phyloP scores from a whole-genome alignment of 2,329 filamentous ascomycete species.

The Neofusicoccum parvum region DNA sequence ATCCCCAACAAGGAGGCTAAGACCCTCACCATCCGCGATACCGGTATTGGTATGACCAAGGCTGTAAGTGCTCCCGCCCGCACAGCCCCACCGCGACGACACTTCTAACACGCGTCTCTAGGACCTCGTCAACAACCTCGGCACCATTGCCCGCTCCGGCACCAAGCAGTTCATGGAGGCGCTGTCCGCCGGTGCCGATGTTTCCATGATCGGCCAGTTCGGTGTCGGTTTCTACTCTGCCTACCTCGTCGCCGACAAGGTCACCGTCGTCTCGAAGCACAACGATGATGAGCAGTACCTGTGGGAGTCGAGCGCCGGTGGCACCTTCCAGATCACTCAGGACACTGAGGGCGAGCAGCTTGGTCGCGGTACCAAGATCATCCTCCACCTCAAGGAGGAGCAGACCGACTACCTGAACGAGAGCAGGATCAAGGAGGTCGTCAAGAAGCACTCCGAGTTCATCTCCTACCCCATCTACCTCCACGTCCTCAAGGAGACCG shows the following conservation, averaged over 20 bases:
- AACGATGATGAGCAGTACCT: slow-evolving; percentile 99
- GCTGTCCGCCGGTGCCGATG: slow-evolving; percentile 94
- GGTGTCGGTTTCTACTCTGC: slow-evolving; percentile 99
- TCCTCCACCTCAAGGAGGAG: slow-evolving; percentile 99
- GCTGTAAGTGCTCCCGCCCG: slow-evolving; percentile 67
- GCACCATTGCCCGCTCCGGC: slow-evolving; percentile 97
- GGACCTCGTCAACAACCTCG: slow-evolving; percentile 99
- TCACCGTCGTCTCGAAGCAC: slow-evolving; percentile 96
- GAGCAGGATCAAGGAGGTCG: slow-evolving; percentile 99
- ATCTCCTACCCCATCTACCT: slow-evolving; percentile 99
- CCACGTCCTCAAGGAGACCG: slow-evolving; percentile 97
- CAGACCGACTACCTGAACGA: slow-evolving; percentile 98
- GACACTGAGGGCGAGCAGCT: slow-evolving; percentile 90
- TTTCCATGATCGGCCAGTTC: slow-evolving; percentile 99
- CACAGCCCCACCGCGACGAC: neutral
- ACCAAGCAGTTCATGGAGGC: slow-evolving; percentile 99
- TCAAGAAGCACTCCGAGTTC: slow-evolving; percentile 99
- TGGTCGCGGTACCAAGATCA: slow-evolving; percentile 95
- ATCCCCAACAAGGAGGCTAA: slow-evolving; percentile 97
- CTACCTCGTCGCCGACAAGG: slow-evolving; percentile 97
- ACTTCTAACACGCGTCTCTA: slow-evolving; percentile 37
- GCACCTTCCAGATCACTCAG: slow-evolving; percentile 89
- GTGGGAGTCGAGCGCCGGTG: slow-evolving; percentile 97
- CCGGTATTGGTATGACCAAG: slow-evolving; percentile 99
- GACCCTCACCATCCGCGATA: slow-evolving; percentile 96